phyloP scores from a whole-genome alignment of 306 rosid genomes.

The Malus domestica region ASM211411v1 NC_041805.1:31889001-31889500 shows the following conservation, averaged over 20 bases:
- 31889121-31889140: neutral
- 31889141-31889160: too few species aligned
- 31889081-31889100: neutral
- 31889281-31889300: neutral
- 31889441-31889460: neutral
- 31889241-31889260: neutral
- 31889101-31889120: neutral
- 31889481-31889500: neutral
- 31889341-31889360: neutral
- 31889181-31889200: neutral
- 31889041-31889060: neutral
- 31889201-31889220: neutral
- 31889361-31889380: neutral
- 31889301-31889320: neutral
- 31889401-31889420: neutral
- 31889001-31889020: slow-evolving; percentile 50
- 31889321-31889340: neutral
- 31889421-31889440: neutral
- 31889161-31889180: neutral
- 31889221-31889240: neutral
- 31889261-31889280: neutral
- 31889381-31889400: neutral
- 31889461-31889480: neutral
- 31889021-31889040: slow-evolving; percentile 5
- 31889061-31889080: neutral